Percentiles rank a stretch among this genome's conserved stretches.
Evolutionary conservation across 164 flowering plant species (phyloP).

Genomic region (Macadamia tetraphylla): DNA sequence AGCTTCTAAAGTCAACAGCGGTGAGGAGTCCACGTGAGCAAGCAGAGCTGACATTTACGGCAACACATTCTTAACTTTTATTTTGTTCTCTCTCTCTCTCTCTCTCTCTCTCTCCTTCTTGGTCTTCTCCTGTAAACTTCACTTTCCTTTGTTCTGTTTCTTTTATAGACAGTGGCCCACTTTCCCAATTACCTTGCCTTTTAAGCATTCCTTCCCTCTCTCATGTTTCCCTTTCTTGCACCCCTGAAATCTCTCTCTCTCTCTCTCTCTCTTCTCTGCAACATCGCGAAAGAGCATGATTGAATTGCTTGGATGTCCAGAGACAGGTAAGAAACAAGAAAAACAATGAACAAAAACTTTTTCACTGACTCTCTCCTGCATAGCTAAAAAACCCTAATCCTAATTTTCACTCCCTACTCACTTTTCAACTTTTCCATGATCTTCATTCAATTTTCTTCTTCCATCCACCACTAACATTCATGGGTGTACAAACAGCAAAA

Average conservation of each 20-base stretch:
- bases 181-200: conserved; percentile 38
- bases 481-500: neutral
- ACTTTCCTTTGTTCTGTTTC: neutral
- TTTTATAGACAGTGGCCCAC: conserved; percentile 19
- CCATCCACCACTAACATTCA: neutral
- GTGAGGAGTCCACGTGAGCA: neutral
- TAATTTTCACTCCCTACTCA: too few relatives aligned
- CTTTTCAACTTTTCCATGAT: neutral
- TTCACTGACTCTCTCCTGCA: conserved; percentile 1
- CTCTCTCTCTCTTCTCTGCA: conserved; percentile 15
- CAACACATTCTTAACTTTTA: neutral
- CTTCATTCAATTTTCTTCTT: neutral
- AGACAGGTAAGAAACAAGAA: conserved; percentile 45
- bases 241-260: conserved; percentile 8
- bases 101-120: neutral
- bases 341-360: neutral
- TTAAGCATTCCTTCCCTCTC: conserved; percentile 27
- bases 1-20: neutral
- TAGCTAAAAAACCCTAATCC: too few relatives aligned
- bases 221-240: conserved; percentile 4
- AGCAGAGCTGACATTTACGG: neutral
- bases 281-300: conserved; percentile 43
- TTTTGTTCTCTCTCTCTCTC: neutral
- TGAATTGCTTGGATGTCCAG: conserved; percentile 84
- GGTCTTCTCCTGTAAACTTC: conserved; percentile 1